phyloP scores from a whole-genome alignment of 2,329 filamentous ascomycete species.

The Stachybotrys chlorohalonatus region DNA sequence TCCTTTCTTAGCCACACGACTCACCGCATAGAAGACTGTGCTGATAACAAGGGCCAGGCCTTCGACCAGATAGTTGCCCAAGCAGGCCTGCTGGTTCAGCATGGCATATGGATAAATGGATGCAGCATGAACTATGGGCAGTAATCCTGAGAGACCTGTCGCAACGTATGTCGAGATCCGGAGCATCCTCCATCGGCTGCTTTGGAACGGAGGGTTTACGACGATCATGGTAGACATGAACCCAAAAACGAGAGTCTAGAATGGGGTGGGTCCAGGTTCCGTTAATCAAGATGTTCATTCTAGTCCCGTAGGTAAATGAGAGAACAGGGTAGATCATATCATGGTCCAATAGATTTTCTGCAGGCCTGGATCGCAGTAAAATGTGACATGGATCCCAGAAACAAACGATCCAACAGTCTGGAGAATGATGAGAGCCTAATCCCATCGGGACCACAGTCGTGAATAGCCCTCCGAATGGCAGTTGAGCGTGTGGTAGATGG shows the following conservation, averaged over 20 bases:
- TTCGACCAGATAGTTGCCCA: constrained; percentile 26
- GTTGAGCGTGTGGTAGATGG: constrained; percentile 13
- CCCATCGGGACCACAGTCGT: constrained; percentile 19
- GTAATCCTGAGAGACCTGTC: constrained; percentile 23
- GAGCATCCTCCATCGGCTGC: constrained; percentile 17
- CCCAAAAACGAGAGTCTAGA: background rate
- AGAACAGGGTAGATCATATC: constrained; percentile 11
- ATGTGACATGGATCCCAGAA: constrained; percentile 24
- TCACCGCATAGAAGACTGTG: constrained; percentile 25
- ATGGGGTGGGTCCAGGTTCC: background rate
- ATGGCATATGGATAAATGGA: constrained; percentile 20
- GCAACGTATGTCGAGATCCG: constrained; percentile 22
- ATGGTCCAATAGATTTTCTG: constrained; percentile 22
- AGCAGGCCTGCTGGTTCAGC: constrained; percentile 23
- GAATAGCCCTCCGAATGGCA: constrained; percentile 9
- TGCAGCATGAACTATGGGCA: constrained; percentile 23
- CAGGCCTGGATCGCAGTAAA: constrained; percentile 21
- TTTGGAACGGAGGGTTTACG: background rate
- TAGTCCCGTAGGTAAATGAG: background rate
- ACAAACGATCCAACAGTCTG: constrained; percentile 23
- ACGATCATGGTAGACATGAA: background rate
- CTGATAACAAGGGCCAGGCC: constrained; percentile 23
- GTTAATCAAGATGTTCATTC: background rate
- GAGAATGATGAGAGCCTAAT: constrained; percentile 23
- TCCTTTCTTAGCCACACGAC: constrained; percentile 5